These are phyloP conservation scores for Noccaea caerulescens DNA, from an alignment of 345 rosid genomes.

Conservation along the genomic window DNA sequence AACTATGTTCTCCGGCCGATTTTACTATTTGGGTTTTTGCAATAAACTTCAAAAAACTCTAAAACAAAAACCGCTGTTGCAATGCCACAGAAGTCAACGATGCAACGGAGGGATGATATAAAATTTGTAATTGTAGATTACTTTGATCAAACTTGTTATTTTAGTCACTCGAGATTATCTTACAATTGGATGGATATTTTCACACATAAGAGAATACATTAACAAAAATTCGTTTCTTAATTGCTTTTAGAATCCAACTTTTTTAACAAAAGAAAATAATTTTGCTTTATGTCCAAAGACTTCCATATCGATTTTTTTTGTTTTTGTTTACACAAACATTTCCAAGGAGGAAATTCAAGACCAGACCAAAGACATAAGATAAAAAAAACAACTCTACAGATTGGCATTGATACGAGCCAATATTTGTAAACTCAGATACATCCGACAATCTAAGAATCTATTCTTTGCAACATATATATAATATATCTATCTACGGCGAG, in stretches of 20 bases:
- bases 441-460: conserved; percentile 31
- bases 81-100: neutral
- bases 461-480: neutral
- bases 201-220: neutral
- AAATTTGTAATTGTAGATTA: neutral
- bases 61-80: conserved; percentile 1
- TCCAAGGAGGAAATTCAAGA: neutral
- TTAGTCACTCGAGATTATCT: neutral
- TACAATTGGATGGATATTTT: too few relatives aligned
- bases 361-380: neutral
- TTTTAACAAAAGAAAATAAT: neutral
- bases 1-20: neutral
- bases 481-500: conserved; percentile 28
- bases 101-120: neutral
- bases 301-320: neutral
- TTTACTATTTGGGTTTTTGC: neutral
- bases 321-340: neutral
- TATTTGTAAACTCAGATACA: neutral
- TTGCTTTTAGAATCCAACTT: neutral
- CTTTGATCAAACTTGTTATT: neutral
- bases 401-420: conserved; percentile 21
- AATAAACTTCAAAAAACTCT: neutral
- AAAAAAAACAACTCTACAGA: neutral
- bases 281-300: neutral
- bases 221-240: neutral